Evolutionary conservation across 305 asterid species (phyloP), one percentile per base, ranked within the genome.

Genomic region (Striga hermonthica): DNA sequence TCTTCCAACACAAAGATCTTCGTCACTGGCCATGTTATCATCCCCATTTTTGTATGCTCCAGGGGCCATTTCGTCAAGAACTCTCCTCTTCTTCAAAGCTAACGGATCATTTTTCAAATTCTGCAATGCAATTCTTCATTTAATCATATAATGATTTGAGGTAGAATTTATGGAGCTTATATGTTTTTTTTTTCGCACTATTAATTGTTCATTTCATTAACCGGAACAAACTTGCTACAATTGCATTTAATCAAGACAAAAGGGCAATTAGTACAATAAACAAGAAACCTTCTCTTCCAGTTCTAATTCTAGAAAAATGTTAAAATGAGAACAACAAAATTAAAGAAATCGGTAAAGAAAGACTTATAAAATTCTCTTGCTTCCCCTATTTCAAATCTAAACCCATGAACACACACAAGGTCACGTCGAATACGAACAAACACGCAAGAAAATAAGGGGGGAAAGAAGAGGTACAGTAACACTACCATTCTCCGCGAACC

Each of bases 71-170:
- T 35, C 62, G 22, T 76, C 72, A 63, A 60, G 64, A 22, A 22
- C 31, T 36, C 67, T 65, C 64, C 41, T 74, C 70, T 60, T 74
- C 62, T 63, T 40, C 38, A 74, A 76, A 68, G 55, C 67, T 22
- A 35, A 44, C 44, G 49, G 57, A 62, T 64, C 73, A 54, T 76
- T 70, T 65, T 75, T 56, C 65, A 54, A 64, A 60, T 79, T 80
- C 75, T 79, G 84, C 63, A 78, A 53, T 61, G 69, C 65, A 59
- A 82, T 76, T 77, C 71, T 59, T 55, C 53, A 69, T 58, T 16
- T 28, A 40, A 57, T 50, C 62, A 43, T 77, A 55, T 62, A 6
- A 69, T 50, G 55, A 22, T 22, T 22, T 56, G 44, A 50, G 34
- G 36, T 12, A 50, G 10, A 34, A 62, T 16, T 57, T 4, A 45